A percentile compares a stretch with the other conserved stretches of the same genome.
Evolutionary conservation across 2,329 filamentous ascomycete species (phyloP).

Genomic region (Aspergillus aculeatus): DNA sequence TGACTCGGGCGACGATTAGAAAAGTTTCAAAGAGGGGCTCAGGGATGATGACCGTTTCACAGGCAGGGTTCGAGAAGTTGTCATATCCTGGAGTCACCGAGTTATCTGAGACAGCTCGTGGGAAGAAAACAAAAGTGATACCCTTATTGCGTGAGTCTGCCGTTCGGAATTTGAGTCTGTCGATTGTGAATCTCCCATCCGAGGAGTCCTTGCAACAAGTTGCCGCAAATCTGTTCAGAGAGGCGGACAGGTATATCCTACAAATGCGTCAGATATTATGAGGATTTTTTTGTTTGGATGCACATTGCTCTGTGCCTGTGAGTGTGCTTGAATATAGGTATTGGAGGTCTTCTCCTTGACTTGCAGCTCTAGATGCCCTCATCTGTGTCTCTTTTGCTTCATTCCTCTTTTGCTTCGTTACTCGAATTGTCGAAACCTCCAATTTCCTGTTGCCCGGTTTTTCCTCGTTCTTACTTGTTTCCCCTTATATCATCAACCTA

Average conservation of each 20-base stretch:
- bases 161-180: conserved; percentile 38
- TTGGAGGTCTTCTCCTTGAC: conserved; percentile 30
- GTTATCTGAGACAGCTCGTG: conserved; percentile 41
- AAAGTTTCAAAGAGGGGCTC: conserved; percentile 26
- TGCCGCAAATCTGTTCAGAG: conserved; percentile 27
- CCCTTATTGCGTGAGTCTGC: conserved; percentile 43
- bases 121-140: conserved; percentile 41
- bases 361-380: conserved; percentile 36
- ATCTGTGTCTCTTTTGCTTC: conserved; percentile 20
- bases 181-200: conserved; percentile 37
- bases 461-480: neutral
- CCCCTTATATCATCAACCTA: neutral
- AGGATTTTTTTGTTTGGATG: conserved; percentile 27
- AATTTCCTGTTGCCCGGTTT: neutral
- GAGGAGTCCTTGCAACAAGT: conserved; percentile 28
- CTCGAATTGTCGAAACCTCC: neutral
- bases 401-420: conserved; percentile 3
- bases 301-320: conserved; percentile 21
- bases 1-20: conserved; percentile 26
- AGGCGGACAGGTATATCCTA: conserved; percentile 25
- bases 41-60: conserved; percentile 32
- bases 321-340: conserved; percentile 28
- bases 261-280: conserved; percentile 31
- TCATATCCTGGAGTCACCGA: conserved; percentile 40
- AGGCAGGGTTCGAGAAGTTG: conserved; percentile 28